Evolutionary conservation across 257 asterid genomes (phyloP), one percentile per base, ranked within the genome.

Genomic region (Petunia axillaris): DNA sequence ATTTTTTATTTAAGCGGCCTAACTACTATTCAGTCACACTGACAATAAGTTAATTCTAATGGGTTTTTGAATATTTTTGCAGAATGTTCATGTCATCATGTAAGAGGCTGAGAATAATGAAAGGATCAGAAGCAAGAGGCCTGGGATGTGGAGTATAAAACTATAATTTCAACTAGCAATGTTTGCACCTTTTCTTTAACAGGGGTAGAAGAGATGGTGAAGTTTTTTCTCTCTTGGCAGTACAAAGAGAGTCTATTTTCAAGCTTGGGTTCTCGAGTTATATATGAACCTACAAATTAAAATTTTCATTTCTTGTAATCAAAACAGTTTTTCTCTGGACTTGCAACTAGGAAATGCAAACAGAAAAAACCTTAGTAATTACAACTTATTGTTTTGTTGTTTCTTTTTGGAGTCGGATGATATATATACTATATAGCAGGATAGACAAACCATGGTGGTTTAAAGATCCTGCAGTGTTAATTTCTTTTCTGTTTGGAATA

Each of bases 41-140:
- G 25, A 25, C 25, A 25, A 25, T 25, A 25, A 25, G 25, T 25
- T 41, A 50, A 59, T 57, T 70, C 76, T 52, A 58, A 74, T 70
- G 37, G 54, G 55, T 8, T 25, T 57, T 46, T 25, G 25, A 25
- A 46, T 67, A n/a, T 39, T 66, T 80, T 5, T 85, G 88, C 93
- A 89, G 95, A 15, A 89, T 88, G 96, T 91, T 91, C 76, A 64
- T 86, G 85, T 83, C 90, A 37, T 85, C 91, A 0, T 89, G 94
- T 85, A 91, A 89, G 87, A 91, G 89, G 83, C 80, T 91, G 79
- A 87, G 96, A 83, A 86, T 89, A 86, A 89, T 88, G 92, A 91
- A 85, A 80, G 90, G 91, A 35, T 84, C 93, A 66, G 96, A 91
- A 59, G 90, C 90, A 1, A 82, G 86, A 54, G 89, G 89, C 54